Evolutionary conservation across 1,284 basidiomycete genomes (phyloP), one percentile per base, ranked within the genome.

Genomic region (Malassezia furfur): DNA sequence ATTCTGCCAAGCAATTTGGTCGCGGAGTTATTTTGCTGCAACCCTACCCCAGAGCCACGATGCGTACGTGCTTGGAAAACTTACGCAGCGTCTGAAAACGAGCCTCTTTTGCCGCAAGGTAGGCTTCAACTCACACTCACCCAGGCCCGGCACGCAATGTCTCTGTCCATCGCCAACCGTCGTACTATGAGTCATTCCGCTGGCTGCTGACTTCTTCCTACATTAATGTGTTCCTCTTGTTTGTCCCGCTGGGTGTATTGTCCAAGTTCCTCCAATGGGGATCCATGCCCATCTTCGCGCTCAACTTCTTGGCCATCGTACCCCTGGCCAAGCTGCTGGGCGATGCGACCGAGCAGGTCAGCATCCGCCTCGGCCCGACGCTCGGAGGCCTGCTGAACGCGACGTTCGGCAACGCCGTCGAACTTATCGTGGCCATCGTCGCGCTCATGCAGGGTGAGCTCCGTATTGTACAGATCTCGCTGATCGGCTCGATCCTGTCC

Each of bases 391-490:
- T 74, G 43, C 53, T 73, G 17, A 74, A 74, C 43, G 72, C 72
- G 10, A 74, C 72, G n/a, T 70, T 72, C 38, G 70, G 68, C 28
- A 74, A 74, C 45, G 72, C 72, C 6, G 72, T 74, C 52, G 72
- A 74, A 52, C 62, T 74, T 39, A 74, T 74, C 50, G 72, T 74
- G 14, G 72, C 68, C 21, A 79, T 94, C 60, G 86, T 86, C 40
- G 91, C 90, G 6, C 78, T 91, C 21, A 70, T 85, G 36, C 86
- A 88, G 79, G 84, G 86, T 19, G 68, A 73, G 57, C 57, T 73
- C 37, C 57, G 71, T 12, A 72, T 74, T 31, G 71, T 74, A 1
- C 72, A 74, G 56, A 71, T 66, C 19, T 66, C 63, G 45, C 45
- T 74, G 22, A 68, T 72, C 47, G 72, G 72, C 35, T 66, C 63